These are phyloP conservation scores for Chlamydomonas sp. DNA, from an alignment of 139 green algal species.

Conservation along the genomic window DNA sequence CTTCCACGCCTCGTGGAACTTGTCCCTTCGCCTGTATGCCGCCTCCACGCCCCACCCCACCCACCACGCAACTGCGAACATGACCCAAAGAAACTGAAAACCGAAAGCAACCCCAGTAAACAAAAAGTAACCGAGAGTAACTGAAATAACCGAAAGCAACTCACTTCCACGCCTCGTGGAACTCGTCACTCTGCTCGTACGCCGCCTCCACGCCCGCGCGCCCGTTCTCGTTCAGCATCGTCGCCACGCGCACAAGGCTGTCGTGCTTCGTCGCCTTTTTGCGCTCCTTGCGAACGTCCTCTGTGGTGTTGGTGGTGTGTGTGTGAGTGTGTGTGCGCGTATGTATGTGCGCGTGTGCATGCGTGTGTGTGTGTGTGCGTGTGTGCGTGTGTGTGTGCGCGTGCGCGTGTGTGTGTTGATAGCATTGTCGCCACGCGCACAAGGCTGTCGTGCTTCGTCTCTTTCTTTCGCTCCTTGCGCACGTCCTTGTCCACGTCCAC, in stretches of 20 bases:
- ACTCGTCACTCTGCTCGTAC: conserved; percentile 71
- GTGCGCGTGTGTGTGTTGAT: conserved; percentile 59
- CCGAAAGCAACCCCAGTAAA: too few relatives aligned
- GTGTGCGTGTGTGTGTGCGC: conserved; percentile 21
- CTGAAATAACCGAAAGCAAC: too few relatives aligned
- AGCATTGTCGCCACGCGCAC: conserved; percentile 59
- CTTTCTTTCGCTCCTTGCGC: conserved; percentile 67
- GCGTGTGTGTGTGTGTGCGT: conserved; percentile 1
- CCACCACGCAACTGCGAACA: too few relatives aligned
- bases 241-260: conserved; percentile 59
- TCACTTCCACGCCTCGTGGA: conserved; percentile 77
- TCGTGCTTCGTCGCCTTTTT: conserved; percentile 83
- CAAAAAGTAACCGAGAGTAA: too few relatives aligned
- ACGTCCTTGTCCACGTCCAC: conserved; percentile 42
- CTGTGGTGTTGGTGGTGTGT: conserved; percentile 35
- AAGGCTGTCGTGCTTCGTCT: conserved; percentile 76
- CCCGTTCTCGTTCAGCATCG: conserved; percentile 57
- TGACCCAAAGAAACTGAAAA: too few relatives aligned
- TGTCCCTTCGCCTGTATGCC: too few relatives aligned
- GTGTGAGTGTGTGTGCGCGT: background rate
- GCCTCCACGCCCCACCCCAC: too few relatives aligned
- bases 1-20: too few relatives aligned
- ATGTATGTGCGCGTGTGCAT: background rate
- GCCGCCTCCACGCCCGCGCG: conserved; percentile 65
- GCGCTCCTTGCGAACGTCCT: conserved; percentile 69